Base-by-base conservation (phyloP, 164 flowering plant species). In the Magnolia sinica region DNA sequence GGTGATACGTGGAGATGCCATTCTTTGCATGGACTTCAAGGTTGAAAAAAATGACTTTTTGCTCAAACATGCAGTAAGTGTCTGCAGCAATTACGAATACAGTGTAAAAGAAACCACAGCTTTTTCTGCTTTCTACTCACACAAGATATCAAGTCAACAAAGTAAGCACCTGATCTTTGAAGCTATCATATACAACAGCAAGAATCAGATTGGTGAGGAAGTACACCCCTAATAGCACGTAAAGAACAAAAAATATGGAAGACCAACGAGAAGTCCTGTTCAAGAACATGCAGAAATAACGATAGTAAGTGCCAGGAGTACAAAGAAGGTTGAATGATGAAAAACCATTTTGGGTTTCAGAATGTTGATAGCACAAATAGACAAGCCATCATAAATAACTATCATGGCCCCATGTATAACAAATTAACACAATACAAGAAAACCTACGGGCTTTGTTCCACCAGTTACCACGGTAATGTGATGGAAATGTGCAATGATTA, bases 131-230 rank as follows among this genome's bases (percentile, higher is more conserved):
- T 22, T 27, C 69, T 1, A 13, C 71, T 68, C 29, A 29, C 11
- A 37, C 8, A 68, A 27, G 50, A 68, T 16, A 29, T 16, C 31
- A 68, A 68, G 27, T 31, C 24, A 70, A 37, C 49, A 52, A 52
- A 59, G 59, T 23, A 50, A 13, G 19, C 84, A 95, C 98, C 98
- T 92, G 89, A 76, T 79, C 78, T 85, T 91, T 95, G 88, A 95
- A 95, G 86, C 97, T 91, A 81, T 95, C 97, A 74, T 93, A 95
- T 31, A 95, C 98, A 79, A 92, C 98, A 67, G 99, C 99, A 84
- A 95, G 97, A 74, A 95, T 84, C 86, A 95, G 80, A 79, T 91
- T 95, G 14, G 98, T 95, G 77, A 95, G 87, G 69, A 95, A 93
- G 89, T 95, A 95, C 50, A 95, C 98, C n/a, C 96, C 99, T 87